A percentile compares a stretch with the other conserved stretches of the same genome.
Conservation (phyloP, 139 green algal genomes). For the Choricystis sp. region DNA sequence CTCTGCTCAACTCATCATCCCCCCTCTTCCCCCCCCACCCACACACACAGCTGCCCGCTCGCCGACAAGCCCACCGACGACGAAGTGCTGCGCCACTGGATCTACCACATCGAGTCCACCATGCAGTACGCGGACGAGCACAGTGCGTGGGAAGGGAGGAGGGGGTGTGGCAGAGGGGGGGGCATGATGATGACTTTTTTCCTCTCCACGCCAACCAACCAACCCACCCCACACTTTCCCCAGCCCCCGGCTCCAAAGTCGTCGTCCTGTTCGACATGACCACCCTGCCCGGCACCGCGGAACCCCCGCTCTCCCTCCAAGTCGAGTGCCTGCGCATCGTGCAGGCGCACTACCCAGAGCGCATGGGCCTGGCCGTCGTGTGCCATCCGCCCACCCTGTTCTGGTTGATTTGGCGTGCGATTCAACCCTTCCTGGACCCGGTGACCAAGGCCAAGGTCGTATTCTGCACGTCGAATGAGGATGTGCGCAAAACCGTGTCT, state of each 20-base stretch:
- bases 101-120: not conserved
- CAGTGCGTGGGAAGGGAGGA: not conserved
- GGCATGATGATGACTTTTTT: no score
- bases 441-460: not conserved
- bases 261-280: not conserved
- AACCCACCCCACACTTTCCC: no score
- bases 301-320: not conserved
- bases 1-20: not conserved
- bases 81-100: not conserved
- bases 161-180: not conserved
- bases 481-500: not conserved
- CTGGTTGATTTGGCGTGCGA: slow-evolving; percentile 1
- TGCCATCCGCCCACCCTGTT: slow-evolving; percentile 1
- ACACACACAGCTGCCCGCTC: not conserved
- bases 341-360: slow-evolving; percentile 3
- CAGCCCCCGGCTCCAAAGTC: no score
- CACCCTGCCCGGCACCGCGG: not conserved
- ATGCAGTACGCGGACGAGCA: not conserved
- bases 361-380: not conserved
- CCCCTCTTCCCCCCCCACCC: not conserved
- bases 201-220: no score
- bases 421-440: slow-evolving; percentile 4
- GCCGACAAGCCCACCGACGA: not conserved
- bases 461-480: not conserved
- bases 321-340: not conserved